Evolutionary conservation across 1,284 basidiomycete genomes (phyloP).

Genomic region (Entoloma clypeatum): DNA sequence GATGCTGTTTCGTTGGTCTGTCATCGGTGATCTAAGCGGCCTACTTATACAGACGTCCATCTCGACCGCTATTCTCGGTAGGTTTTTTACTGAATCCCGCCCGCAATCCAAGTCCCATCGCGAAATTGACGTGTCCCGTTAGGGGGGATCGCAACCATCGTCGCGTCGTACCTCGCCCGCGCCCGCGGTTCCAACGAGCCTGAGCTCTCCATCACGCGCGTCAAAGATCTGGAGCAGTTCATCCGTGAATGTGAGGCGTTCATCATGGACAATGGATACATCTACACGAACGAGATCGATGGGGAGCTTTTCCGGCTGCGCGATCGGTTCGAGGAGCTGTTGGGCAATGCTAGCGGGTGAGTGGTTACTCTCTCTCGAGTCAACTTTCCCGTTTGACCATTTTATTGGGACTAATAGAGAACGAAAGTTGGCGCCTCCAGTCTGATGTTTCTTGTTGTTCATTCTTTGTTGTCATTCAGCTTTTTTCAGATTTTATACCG

Average conservation of each 20-base stretch:
- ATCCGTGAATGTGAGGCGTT: constrained; percentile 57
- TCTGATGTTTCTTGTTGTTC: constrained; percentile 5
- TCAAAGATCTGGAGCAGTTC: constrained; percentile 61
- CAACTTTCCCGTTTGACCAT: neutral
- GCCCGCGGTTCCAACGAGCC: constrained; percentile 66
- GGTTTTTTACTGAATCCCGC: constrained; percentile 8
- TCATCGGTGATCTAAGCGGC: neutral
- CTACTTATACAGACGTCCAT: constrained; percentile 31
- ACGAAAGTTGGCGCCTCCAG: constrained; percentile 14
- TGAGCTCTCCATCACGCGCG: constrained; percentile 50
- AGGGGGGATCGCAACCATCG: constrained; percentile 61
- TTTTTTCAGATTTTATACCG: too few relatives aligned
- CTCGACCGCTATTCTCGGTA: constrained; percentile 39
- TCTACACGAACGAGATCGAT: constrained; percentile 21
- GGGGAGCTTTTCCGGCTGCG: constrained; percentile 25
- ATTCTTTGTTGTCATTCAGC: neutral
- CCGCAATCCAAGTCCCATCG: too few relatives aligned
- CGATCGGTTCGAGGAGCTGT: constrained; percentile 34
- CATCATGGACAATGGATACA: constrained; percentile 51
- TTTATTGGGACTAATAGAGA: constrained; percentile 5
- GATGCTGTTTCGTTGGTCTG: constrained; percentile 10
- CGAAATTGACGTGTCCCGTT: neutral
- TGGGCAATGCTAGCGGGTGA: constrained; percentile 33
- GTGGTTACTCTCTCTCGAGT: neutral
- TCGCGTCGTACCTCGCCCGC: constrained; percentile 68